Evolutionary conservation across 2,329 filamentous ascomycete species (phyloP), one percentile per base, ranked within the genome.

Genomic region (Aspergillus jensenii): DNA sequence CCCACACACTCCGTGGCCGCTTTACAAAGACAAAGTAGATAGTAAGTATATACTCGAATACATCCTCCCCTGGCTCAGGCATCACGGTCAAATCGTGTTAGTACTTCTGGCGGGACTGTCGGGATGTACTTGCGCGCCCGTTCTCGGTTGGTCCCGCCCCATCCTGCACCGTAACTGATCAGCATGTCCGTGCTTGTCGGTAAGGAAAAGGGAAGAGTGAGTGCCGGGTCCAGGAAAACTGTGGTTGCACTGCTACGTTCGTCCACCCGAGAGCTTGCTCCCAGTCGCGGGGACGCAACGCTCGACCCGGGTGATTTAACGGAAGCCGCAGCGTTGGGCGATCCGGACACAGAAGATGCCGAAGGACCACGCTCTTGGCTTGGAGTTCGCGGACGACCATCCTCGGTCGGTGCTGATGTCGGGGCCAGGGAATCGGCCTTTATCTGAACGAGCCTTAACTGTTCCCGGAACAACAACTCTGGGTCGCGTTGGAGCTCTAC

Each of bases 151-250:
- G 95, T 80, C 0, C 95, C 95, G 5, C 95, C 95, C 69, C 98
- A 95, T 0, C 95, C 95, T 12, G 95, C 93, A 0, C 95, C 95
- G 69, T 96, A 99, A 64, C 88, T 93, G 48, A 99, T 86, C 48
- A 98, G 83, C 95, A 99, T 99, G 74, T 99, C 95, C 25, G 93
- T 98, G 57, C 91, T 95, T 1, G 93, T 96, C 1, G 95, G 95
- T 27, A 99, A 81, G n/a, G 90, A 89, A 72, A 99, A 99, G 0
- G 95, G 95, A 25, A 99, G 83, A 84, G 97, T 96, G 59, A 96
- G 81, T 2, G 93, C 90, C 3, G 93, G 91, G 69, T 98, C 93
- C 53, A 98, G 77, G 44, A 97, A 85, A 37, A 97, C 63, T 35
- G 61, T 66, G 52, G 68, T 70, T 17, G 61, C 62, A 21, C 67